These are phyloP conservation scores for Adansonia gregorii DNA, from an alignment of 441 rosid species.

Conservation along the genomic window DNA sequence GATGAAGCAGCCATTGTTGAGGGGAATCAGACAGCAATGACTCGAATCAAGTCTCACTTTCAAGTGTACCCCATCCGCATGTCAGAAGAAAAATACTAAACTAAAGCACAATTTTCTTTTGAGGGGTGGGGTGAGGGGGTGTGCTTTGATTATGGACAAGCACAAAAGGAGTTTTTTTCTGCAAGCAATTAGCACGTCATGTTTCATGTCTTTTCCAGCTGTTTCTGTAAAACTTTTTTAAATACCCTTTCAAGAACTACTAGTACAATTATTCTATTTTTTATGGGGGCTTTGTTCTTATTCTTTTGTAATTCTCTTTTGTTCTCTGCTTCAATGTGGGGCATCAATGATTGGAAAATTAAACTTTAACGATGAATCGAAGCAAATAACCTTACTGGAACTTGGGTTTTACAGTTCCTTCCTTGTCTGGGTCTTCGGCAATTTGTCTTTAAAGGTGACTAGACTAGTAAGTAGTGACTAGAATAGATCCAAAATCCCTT, in stretches of 20 bases:
- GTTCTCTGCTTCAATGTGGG: slow-evolving; percentile 21
- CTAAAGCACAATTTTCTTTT: not conserved
- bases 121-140: too few relatives aligned
- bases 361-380: too few relatives aligned
- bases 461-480: not conserved
- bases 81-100: not conserved
- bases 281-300: too few relatives aligned
- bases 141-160: not conserved
- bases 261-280: too few relatives aligned
- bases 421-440: too few relatives aligned
- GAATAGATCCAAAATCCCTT: slow-evolving; percentile 32
- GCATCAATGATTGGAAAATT: slow-evolving; percentile 2
- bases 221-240: not conserved
- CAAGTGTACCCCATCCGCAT: slow-evolving; percentile 23
- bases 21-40: slow-evolving; percentile 18
- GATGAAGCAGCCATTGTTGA: slow-evolving; percentile 19
- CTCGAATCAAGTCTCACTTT: slow-evolving; percentile 27
- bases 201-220: slow-evolving; percentile 34
- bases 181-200: slow-evolving; percentile 32
- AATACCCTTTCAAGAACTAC: not conserved
- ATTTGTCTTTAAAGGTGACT: too few relatives aligned
- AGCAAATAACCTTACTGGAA: too few relatives aligned
- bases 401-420: too few relatives aligned
- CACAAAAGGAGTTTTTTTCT: slow-evolving; percentile 34
- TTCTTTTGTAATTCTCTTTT: not conserved